Base-by-base conservation (phyloP, 306 rosid species). In the Cucurbita ficifolia region DNA sequence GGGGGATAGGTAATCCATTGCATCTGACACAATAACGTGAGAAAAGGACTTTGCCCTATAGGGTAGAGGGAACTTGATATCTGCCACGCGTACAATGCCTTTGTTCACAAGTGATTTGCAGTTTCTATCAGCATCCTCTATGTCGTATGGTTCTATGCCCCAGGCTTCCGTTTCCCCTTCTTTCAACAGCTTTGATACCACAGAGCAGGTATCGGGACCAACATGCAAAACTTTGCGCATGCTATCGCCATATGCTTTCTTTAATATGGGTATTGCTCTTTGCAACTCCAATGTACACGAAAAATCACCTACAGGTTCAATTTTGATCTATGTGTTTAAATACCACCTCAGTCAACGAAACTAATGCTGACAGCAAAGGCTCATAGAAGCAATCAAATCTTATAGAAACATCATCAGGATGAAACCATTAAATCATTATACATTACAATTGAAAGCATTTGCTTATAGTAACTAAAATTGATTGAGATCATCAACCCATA, bases 71-170 rank as follows among this genome's bases (percentile, higher is more conserved):
- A 90, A 92, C 74, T 90, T 92, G 76, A 92, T 79, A 86, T 92
- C 96, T 16, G 91, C 91, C 74, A 84, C 91, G 3, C 96, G 93
- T 10, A 87, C 90, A 73, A 86, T 75, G 80, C 96, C 93, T 82
- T 83, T 88, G 39, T 77, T 89, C 80, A 90, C 89, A 59, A 90
- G 89, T 84, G 81, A 79, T 82, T 83, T 90, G 92, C 98, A 90
- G 73, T 29, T 81, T 68, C 78, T 73, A 83, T 87, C 91, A 54
- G 76, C 90, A 65, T 90, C 96, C 79, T 90, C 98, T 76, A 92
- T 76, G 80, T 92, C 98, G 62, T 90, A 92, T 14, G 98, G 96
- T 75, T 92, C 96, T 59, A 90, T 81, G 56, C 98, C 98, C 98
- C 96, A 90, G 16, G 93, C 96, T 80, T 88, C 98, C 53, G 84